Evolutionary conservation across 192 early-diverging fungal species (phyloP).

Genomic region (Backusella sp.): DNA sequence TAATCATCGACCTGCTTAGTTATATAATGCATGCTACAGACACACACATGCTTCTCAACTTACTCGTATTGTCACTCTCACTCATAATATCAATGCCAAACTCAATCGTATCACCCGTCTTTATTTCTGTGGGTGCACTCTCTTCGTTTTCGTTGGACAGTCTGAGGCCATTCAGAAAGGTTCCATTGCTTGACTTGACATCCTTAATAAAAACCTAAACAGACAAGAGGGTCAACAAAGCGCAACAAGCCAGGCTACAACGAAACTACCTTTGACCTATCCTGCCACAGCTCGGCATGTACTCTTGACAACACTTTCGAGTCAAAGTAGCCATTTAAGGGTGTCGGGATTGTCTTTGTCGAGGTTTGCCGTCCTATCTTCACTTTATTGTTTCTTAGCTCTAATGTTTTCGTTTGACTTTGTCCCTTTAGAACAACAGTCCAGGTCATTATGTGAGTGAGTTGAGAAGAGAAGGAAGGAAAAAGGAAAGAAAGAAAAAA

Average conservation of each 20-base stretch:
- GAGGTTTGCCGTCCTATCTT: conserved; percentile 73
- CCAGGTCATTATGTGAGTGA: not conserved
- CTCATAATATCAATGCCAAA: conserved; percentile 81
- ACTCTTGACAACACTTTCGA: conserved; percentile 74
- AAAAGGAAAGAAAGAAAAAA: not conserved
- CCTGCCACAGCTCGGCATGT: conserved; percentile 74
- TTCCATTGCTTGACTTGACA: conserved; percentile 76
- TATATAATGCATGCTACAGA: not conserved
- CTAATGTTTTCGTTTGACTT: conserved; percentile 43
- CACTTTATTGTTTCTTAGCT: conserved; percentile 50
- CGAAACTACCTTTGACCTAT: conserved; percentile 52
- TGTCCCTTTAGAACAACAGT: not conserved
- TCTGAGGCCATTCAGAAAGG: conserved; percentile 71
- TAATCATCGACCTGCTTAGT: not conserved
- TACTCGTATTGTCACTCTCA: conserved; percentile 58
- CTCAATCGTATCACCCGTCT: conserved; percentile 61
- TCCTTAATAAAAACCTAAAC: conserved; percentile 67
- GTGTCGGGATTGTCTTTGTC: conserved; percentile 57
- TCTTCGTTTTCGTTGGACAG: conserved; percentile 64
- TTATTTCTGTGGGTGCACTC: conserved; percentile 56
- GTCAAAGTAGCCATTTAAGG: conserved; percentile 78
- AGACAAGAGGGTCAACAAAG: not conserved
- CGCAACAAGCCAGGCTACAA: not conserved
- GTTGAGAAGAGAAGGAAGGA: conserved; percentile 51
- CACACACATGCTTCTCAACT: not conserved